Evolutionary conservation across 2,329 filamentous ascomycete genomes (phyloP).

Genomic region (Aspergillus calidoustus): DNA sequence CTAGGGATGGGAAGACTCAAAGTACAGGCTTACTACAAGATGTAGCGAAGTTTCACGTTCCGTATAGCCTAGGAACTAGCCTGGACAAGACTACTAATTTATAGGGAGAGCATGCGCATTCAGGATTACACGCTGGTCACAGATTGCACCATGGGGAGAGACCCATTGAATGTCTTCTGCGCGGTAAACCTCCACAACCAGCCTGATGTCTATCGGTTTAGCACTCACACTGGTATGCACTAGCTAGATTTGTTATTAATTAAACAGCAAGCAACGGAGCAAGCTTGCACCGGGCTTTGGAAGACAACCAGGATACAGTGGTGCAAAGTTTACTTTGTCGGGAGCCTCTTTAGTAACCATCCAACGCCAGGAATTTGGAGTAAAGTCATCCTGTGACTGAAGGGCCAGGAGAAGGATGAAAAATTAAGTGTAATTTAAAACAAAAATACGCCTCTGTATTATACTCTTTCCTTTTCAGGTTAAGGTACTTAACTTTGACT

Average conservation of each 20-base stretch:
- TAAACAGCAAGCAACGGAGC: background rate
- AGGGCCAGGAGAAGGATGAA: background rate
- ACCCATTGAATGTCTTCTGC: constrained; percentile 1
- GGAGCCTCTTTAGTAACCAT: background rate
- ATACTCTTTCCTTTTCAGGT: too few species aligned
- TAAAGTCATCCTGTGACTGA: background rate
- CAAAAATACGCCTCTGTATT: too few species aligned
- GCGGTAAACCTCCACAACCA: constrained; percentile 1
- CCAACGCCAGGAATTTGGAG: background rate
- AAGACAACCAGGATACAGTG: background rate
- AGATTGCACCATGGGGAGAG: background rate
- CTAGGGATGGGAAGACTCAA: too few species aligned
- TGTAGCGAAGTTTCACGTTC: too few species aligned
- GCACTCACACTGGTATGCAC: background rate
- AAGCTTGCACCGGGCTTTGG: background rate
- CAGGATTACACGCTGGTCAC: too few species aligned
- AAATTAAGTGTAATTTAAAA: background rate
- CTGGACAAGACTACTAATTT: too few species aligned
- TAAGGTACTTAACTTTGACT: too few species aligned
- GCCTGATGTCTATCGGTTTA: constrained; percentile 1
- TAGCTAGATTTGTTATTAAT: too few species aligned
- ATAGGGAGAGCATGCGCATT: too few species aligned
- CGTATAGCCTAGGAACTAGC: too few species aligned
- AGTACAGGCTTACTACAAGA: too few species aligned
- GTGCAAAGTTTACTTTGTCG: constrained; percentile 3